A percentile compares a stretch with the other conserved stretches of the same genome.
Evolutionary conservation across 495 filamentous ascomycete species (phyloP).

Genomic region (Letharia lupina): DNA sequence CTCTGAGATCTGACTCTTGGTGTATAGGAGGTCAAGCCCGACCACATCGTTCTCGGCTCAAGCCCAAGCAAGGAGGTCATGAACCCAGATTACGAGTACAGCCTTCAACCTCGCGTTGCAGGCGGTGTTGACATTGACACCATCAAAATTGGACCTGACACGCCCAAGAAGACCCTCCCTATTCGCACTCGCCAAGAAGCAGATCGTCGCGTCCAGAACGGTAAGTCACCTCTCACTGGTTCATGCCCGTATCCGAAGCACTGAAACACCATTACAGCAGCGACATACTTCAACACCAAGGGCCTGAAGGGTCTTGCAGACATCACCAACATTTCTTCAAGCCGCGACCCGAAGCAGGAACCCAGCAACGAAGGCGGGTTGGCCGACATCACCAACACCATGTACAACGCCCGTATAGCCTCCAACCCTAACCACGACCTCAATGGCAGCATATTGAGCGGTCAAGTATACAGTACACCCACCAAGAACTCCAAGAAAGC

Average conservation of each 20-base stretch:
- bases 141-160: not conserved
- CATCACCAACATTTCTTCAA: not conserved
- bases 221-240: not conserved
- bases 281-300: constrained; percentile 1
- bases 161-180: not conserved
- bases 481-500: not conserved
- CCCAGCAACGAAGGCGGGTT: not conserved
- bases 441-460: not conserved
- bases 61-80: not conserved
- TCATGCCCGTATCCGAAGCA: not conserved
- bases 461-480: not conserved
- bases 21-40: not conserved
- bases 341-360: not conserved
- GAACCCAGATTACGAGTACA: not conserved
- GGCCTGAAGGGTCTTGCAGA: not conserved
- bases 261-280: not conserved
- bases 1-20: not conserved
- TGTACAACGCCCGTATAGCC: not conserved
- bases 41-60: not conserved
- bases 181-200: not conserved
- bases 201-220: not conserved
- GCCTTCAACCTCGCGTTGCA: constrained; percentile 1
- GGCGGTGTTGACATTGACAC: not conserved
- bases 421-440: not conserved
- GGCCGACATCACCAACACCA: not conserved